Evolutionary conservation across 257 asterid species (phyloP), one percentile per base, ranked within the genome.

Genomic region (Solanum infundibuliforme): DNA sequence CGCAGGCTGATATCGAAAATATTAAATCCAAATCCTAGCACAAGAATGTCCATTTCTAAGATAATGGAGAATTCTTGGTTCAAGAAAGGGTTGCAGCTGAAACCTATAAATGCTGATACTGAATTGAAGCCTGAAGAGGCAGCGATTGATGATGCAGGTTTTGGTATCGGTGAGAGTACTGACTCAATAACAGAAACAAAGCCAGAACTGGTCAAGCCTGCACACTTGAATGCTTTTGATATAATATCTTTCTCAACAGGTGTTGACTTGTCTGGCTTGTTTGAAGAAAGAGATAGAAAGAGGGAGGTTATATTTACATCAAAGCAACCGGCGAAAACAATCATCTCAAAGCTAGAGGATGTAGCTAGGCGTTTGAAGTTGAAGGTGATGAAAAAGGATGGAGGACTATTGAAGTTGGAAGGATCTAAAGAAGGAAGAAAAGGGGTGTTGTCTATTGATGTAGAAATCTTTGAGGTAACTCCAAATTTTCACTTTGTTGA

Each of bases 231-330:
- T 87, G 99, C 99, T 14, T 96, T 96, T 83, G 97, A 96, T 32
- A 93, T 96, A 81, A 95, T 96, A 86, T 93, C 97, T 27, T 94
- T 93, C 7, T 95, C 99, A 20, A 90, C 93, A 8, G 99, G 98
- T 43, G 94, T 96, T 39, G 95, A 96, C 88, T 86, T 96, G 84
- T 95, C 99, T 6, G 95, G 95, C 34, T 87, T 95, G 90, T 95
- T 94, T 39, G 95, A 90, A 90, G 94, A 91, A 27, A 83, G 73
- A 34, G 93, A 91, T 7, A 41, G 48, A 46, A 94, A 91, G 92
- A 92, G 90, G 55, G 97, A 93, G 73, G 34, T 43, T 25, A 89
- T 92, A 84, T 96, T 96, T 77, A 92, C 94, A 10, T 94, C 99
- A 3, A 89, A 89, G 87, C 92, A 93, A 65, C 89, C 95, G 0